A percentile compares a stretch with the other conserved stretches of the same genome.
Evolutionary conservation across 2,329 filamentous ascomycete species (phyloP).

Genomic region (Aspergillus sergii): DNA sequence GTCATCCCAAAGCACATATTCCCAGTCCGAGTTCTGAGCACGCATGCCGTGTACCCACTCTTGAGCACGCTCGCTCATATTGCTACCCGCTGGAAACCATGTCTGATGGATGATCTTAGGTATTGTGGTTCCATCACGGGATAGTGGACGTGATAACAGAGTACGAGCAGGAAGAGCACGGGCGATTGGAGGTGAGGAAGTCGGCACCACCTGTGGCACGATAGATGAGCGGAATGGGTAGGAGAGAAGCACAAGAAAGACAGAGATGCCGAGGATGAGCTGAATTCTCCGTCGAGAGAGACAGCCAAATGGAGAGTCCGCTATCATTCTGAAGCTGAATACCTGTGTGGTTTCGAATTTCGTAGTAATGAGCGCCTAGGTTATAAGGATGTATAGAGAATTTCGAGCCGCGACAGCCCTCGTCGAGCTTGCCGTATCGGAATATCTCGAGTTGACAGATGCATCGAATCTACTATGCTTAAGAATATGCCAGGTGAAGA

Average conservation of each 20-base stretch:
- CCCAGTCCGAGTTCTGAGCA: constrained; percentile 20
- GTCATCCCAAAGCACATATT: constrained; percentile 27
- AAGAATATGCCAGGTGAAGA: not conserved
- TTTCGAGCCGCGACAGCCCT: not conserved
- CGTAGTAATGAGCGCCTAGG: not conserved
- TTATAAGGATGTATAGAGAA: not conserved
- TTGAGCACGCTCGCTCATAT: constrained; percentile 24
- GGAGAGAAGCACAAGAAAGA: not conserved
- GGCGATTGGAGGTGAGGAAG: not conserved
- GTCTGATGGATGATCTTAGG: constrained; percentile 27
- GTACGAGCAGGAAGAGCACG: constrained; percentile 11
- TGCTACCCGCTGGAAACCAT: constrained; percentile 26
- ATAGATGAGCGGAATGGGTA: constrained; percentile 8
- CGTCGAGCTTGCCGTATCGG: not conserved
- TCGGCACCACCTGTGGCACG: not conserved
- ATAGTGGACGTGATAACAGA: constrained; percentile 18
- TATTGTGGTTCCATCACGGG: constrained; percentile 17
- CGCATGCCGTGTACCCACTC: constrained; percentile 21
- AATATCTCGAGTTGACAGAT: not conserved
- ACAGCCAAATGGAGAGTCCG: not conserved
- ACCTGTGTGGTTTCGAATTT: not conserved
- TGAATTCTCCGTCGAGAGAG: not conserved
- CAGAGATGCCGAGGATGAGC: not conserved
- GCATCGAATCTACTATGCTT: not conserved
- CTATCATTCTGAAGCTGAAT: not conserved